Conservation (phyloP, 805 yeast genomes). For the Cyberlindnera suaveolens region DNA sequence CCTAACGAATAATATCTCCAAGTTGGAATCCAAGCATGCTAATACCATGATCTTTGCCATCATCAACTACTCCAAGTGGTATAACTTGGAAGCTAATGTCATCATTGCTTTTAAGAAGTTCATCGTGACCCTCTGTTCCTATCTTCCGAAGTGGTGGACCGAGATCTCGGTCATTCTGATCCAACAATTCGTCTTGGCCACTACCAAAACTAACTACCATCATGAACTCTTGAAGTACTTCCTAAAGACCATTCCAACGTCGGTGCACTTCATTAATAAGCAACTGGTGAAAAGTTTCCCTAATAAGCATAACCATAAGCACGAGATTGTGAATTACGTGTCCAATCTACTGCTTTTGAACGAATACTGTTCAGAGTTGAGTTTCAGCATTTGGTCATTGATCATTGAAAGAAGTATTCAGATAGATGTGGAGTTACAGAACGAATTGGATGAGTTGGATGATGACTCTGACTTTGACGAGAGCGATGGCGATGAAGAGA, state of each 20-base stretch:
- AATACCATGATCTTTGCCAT: conserved; percentile 53
- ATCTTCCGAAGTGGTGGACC: conserved; percentile 84
- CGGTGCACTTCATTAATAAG: conserved; percentile 56
- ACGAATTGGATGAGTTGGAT: conserved; percentile 78
- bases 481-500: conserved; percentile 27
- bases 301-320: conserved; percentile 60
- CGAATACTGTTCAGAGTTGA: conserved; percentile 71
- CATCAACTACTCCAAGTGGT: conserved; percentile 57
- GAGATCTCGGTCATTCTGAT: conserved; percentile 73
- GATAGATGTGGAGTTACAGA: conserved; percentile 87
- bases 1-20: conserved; percentile 58
- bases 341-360: conserved; percentile 53
- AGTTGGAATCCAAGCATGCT: conserved; percentile 45
- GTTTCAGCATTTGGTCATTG: conserved; percentile 70
- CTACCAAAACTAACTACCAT: conserved; percentile 36
- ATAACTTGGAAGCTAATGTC: conserved; percentile 37
- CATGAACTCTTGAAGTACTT: conserved; percentile 64
- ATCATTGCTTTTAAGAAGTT: conserved; percentile 61
- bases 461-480: conserved; percentile 26
- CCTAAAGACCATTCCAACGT: conserved; percentile 73
- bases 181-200: conserved; percentile 43
- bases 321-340: conserved; percentile 55
- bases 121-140: conserved; percentile 70
- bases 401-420: conserved; percentile 76
- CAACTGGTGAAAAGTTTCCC: conserved; percentile 64